Conservation (phyloP, 108 stramenopile genomes). For the Nitzschia sp. region DNA sequence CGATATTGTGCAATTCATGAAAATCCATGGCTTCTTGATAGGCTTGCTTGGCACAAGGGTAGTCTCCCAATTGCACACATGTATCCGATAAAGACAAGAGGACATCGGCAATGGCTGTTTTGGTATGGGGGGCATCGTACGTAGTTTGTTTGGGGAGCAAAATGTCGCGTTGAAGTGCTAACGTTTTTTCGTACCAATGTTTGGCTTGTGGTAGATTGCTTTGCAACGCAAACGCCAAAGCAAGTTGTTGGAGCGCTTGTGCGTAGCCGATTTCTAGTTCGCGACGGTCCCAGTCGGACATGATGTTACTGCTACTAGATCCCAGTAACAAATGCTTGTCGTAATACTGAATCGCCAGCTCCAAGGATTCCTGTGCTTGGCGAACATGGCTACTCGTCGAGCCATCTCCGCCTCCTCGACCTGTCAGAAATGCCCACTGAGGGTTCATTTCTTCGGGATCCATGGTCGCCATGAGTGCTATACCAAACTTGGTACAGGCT, state of each 20-base stretch:
- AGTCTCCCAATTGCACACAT: slow-evolving; percentile 15
- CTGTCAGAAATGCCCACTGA: neutral
- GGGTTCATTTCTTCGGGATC: neutral
- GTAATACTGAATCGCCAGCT: neutral
- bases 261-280: neutral
- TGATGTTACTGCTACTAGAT: neutral
- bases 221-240: neutral
- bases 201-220: neutral
- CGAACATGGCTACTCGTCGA: neutral
- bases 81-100: slow-evolving; percentile 8
- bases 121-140: neutral
- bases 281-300: neutral
- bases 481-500: slow-evolving; percentile 11
- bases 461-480: slow-evolving; percentile 8
- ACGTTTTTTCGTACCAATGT: neutral
- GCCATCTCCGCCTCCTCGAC: neutral
- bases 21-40: slow-evolving; percentile 31
- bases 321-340: neutral
- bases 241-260: slow-evolving; percentile 5
- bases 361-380: slow-evolving; percentile 2
- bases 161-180: neutral
- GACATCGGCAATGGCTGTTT: slow-evolving; percentile 12
- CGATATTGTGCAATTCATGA: slow-evolving; percentile 1
- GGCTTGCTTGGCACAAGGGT: slow-evolving; percentile 10
- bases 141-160: neutral